Evolutionary conservation across 2,329 filamentous ascomycete species (phyloP).

Genomic region (Akanthomyces dipterigenus): DNA sequence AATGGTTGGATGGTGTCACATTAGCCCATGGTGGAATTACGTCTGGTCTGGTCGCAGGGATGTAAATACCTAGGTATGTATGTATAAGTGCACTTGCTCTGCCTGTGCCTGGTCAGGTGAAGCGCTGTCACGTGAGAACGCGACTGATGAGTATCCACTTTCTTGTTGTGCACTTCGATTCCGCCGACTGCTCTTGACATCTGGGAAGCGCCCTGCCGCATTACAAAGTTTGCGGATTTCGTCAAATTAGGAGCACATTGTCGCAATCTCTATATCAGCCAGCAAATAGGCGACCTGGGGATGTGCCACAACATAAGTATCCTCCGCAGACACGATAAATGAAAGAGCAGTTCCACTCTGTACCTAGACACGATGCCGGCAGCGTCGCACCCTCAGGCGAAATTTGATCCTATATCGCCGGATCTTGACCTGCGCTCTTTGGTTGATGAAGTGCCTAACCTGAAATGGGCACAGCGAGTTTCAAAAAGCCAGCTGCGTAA

Average conservation of each 20-base stretch:
- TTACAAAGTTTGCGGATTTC: not conserved
- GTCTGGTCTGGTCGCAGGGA: not conserved
- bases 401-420: conserved; percentile 86
- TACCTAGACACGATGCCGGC: conserved; percentile 57
- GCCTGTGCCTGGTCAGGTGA: not conserved
- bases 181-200: not conserved
- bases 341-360: not conserved
- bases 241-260: too few relatives aligned
- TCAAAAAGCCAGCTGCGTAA: conserved; percentile 70
- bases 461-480: conserved; percentile 79
- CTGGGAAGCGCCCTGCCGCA: too few relatives aligned
- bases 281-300: not conserved
- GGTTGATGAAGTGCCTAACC: conserved; percentile 74
- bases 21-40: not conserved
- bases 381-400: conserved; percentile 70
- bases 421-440: conserved; percentile 71
- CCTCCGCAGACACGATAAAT: not conserved
- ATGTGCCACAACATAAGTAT: not conserved
- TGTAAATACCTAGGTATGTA: too few relatives aligned
- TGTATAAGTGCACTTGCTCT: not conserved
- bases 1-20: not conserved
- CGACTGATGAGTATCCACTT: not conserved
- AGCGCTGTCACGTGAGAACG: conserved; percentile 4
- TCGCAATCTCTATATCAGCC: not conserved
- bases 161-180: not conserved